Conservation (phyloP, 2,329 filamentous ascomycete species). For the Aspergillus eucalypticola region DNA sequence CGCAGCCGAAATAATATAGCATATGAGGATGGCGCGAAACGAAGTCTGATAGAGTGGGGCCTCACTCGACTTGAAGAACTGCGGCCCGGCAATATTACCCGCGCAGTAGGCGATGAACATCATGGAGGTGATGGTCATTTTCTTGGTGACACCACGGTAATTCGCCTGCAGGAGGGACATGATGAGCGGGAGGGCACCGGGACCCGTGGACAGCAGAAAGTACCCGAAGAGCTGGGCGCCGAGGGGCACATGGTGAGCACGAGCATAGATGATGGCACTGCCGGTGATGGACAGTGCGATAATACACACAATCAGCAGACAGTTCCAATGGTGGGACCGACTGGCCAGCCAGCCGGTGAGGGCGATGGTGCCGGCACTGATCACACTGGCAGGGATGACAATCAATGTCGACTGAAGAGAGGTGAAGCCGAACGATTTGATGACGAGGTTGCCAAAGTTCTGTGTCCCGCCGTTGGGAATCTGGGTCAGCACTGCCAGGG, state of each 20-base stretch:
- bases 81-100: slow-evolving; percentile 59
- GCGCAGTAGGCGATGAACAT: slow-evolving; percentile 58
- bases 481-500: slow-evolving; percentile 51
- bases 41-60: slow-evolving; percentile 56
- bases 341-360: slow-evolving; percentile 17
- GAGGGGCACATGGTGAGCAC: slow-evolving; percentile 34
- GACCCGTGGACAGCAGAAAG: slow-evolving; percentile 57
- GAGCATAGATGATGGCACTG: slow-evolving; percentile 55
- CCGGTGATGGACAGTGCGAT: slow-evolving; percentile 56
- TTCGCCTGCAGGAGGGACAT: slow-evolving; percentile 59
- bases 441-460: slow-evolving; percentile 53
- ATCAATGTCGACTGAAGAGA: slow-evolving; percentile 55
- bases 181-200: slow-evolving; percentile 56
- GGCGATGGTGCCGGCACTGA: slow-evolving; percentile 31
- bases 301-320: slow-evolving; percentile 48
- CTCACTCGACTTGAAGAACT: slow-evolving; percentile 55
- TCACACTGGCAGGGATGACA: slow-evolving; percentile 60
- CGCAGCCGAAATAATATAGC: slow-evolving; percentile 54
- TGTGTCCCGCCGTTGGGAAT: slow-evolving; percentile 60
- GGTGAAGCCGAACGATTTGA: slow-evolving; percentile 58
- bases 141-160: slow-evolving; percentile 60
- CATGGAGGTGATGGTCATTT: slow-evolving; percentile 60
- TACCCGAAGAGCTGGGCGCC: slow-evolving; percentile 58
- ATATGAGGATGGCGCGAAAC: slow-evolving; percentile 58
- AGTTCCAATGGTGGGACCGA: slow-evolving; percentile 10